A percentile compares a stretch with the other conserved stretches of the same genome.
Conservation (phyloP, 2,329 filamentous ascomycete genomes). For the Coniella vitis region DNA sequence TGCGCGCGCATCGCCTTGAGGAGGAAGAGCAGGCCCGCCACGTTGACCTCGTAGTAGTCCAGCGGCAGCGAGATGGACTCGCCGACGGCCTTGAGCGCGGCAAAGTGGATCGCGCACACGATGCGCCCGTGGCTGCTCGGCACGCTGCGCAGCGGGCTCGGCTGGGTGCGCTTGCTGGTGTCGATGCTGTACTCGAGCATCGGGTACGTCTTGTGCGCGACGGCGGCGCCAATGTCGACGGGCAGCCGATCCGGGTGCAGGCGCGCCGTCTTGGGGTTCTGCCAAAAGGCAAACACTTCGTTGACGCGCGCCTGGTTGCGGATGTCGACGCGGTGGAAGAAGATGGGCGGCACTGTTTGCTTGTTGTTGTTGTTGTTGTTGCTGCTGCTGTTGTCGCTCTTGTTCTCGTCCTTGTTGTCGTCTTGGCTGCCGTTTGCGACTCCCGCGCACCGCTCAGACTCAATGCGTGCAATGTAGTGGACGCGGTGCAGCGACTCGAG, state of each 20-base stretch:
- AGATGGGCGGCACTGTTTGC: slow-evolving; percentile 7
- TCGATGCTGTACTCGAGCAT: slow-evolving; percentile 11
- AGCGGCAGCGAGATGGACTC: slow-evolving; percentile 11
- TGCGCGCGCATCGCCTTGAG: slow-evolving; percentile 8
- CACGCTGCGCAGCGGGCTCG: background rate
- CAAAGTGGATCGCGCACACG: slow-evolving; percentile 13
- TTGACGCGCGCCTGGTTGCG: slow-evolving; percentile 3
- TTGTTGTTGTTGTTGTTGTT: too few relatives aligned
- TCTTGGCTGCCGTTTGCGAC: background rate
- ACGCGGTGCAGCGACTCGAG: slow-evolving; percentile 11
- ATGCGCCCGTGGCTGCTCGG: slow-evolving; percentile 5
- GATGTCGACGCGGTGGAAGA: slow-evolving; percentile 12
- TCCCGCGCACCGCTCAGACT: slow-evolving; percentile 9
- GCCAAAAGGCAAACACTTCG: slow-evolving; percentile 12
- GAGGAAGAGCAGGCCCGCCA: slow-evolving; percentile 6
- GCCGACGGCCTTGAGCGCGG: slow-evolving; percentile 12
- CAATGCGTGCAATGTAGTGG: slow-evolving; percentile 9
- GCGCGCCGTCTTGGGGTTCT: slow-evolving; percentile 1
- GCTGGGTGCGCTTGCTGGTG: slow-evolving; percentile 1
- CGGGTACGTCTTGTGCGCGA: slow-evolving; percentile 9
- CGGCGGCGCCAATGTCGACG: slow-evolving; percentile 10
- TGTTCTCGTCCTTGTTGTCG: too few relatives aligned
- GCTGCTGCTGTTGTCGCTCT: too few relatives aligned
- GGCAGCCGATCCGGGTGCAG: slow-evolving; percentile 6
- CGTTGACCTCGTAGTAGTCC: slow-evolving; percentile 13